Evolutionary conservation across 2,329 filamentous ascomycete genomes (phyloP).

Genomic region (Fusarium papillatum): DNA sequence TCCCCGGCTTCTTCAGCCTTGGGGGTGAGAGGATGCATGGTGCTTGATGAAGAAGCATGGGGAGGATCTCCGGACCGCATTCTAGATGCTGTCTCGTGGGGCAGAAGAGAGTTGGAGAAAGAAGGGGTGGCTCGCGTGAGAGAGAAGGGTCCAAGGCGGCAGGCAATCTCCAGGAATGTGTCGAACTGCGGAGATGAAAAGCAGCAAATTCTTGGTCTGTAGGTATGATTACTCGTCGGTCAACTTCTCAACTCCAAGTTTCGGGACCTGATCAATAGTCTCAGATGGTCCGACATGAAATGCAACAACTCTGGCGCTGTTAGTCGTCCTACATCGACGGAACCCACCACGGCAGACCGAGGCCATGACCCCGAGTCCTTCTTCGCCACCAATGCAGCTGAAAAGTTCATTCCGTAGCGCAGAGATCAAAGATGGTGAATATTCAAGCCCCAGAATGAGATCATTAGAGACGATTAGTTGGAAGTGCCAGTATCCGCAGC

Average conservation of each 20-base stretch:
- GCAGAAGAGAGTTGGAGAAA: not conserved
- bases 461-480: constrained; percentile 4
- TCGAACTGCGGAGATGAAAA: not conserved
- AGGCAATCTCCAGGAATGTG: not conserved
- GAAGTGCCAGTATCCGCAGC: not conserved
- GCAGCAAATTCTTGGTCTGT: constrained; percentile 7
- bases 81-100: not conserved
- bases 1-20: not conserved
- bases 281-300: constrained; percentile 12
- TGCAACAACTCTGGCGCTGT: constrained; percentile 18
- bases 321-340: not conserved
- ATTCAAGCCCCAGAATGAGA: constrained; percentile 9
- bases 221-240: not conserved
- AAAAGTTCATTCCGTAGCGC: not conserved
- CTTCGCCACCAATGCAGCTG: not conserved
- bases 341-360: not conserved
- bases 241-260: not conserved
- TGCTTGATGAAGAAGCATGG: not conserved
- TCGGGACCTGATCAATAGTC: not conserved
- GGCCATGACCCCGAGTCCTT: not conserved
- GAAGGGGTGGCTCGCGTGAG: not conserved
- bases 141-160: not conserved
- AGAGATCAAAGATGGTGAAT: not conserved
- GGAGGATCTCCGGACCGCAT: not conserved
- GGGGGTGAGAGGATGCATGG: not conserved